Percentiles rank a stretch among this genome's conserved stretches.
Evolutionary conservation across 2,329 filamentous ascomycete genomes (phyloP).

Genomic region (Coniosporium tulheliwenetii): DNA sequence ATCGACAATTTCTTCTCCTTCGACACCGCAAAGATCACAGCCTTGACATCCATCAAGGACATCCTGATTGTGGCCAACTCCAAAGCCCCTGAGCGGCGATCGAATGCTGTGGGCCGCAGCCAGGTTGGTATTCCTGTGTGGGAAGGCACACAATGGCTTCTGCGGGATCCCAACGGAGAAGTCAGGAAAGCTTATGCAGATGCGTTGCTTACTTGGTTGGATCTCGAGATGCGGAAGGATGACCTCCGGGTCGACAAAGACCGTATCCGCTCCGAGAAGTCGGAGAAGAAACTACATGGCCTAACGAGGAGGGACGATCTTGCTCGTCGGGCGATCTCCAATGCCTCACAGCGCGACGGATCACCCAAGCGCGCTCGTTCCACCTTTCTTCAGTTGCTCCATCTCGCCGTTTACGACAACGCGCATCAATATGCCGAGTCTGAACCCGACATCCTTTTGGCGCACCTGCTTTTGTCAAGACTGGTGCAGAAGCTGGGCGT

Average conservation of each 20-base stretch:
- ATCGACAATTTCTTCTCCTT: slow-evolving; percentile 48
- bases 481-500: slow-evolving; percentile 67
- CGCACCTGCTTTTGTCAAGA: slow-evolving; percentile 62
- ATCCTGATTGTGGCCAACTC: slow-evolving; percentile 70
- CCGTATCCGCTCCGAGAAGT: slow-evolving; percentile 23
- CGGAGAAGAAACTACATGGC: slow-evolving; percentile 9
- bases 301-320: slow-evolving; percentile 26
- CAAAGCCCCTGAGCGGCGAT: slow-evolving; percentile 30
- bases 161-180: slow-evolving; percentile 61
- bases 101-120: slow-evolving; percentile 49
- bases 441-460: slow-evolving; percentile 58
- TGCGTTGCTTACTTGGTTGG: slow-evolving; percentile 70
- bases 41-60: slow-evolving; percentile 64
- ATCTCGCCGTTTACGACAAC: slow-evolving; percentile 81
- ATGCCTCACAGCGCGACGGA: slow-evolving; percentile 46
- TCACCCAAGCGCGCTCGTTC: slow-evolving; percentile 37
- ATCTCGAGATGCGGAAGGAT: slow-evolving; percentile 54
- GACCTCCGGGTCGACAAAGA: slow-evolving; percentile 51
- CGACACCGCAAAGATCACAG: slow-evolving; percentile 43
- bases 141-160: slow-evolving; percentile 92
- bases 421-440: slow-evolving; percentile 57
- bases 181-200: slow-evolving; percentile 79
- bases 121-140: slow-evolving; percentile 68
- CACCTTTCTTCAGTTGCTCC: slow-evolving; percentile 68
- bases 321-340: slow-evolving; percentile 43